These are phyloP conservation scores for Ampelomyces quisqualis DNA, from an alignment of 2,329 filamentous ascomycete species.

Conservation along the genomic window DNA sequence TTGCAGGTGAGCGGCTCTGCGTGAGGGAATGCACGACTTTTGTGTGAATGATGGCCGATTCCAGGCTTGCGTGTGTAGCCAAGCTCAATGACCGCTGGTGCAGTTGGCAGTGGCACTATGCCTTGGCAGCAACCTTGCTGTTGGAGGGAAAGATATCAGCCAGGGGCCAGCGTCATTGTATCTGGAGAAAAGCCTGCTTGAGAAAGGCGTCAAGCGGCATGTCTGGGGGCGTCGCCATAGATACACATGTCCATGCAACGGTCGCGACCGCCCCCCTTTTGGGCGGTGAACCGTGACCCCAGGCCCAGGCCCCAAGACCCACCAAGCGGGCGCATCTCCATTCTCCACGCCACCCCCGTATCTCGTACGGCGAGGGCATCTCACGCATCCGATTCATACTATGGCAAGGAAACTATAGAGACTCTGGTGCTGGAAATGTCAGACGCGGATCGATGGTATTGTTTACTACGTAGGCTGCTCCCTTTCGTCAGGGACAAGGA, in stretches of 20 bases:
- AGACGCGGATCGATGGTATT: too few relatives aligned
- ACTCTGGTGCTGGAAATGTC: too few relatives aligned
- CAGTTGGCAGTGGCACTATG: conserved; percentile 11
- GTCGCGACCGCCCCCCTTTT: conserved; percentile 2
- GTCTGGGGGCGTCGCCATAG: conserved; percentile 6
- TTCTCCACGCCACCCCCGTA: not conserved
- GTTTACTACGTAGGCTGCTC: not conserved
- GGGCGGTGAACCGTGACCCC: not conserved
- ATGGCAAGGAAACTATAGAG: too few relatives aligned
- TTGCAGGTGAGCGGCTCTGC: not conserved
- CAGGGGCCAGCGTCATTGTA: conserved; percentile 4
- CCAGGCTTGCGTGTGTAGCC: conserved; percentile 8
- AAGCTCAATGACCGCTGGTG: conserved; percentile 14
- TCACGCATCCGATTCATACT: too few relatives aligned
- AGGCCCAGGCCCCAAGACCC: conserved; percentile 1
- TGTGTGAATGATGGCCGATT: conserved; percentile 6
- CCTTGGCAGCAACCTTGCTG: conserved; percentile 21
- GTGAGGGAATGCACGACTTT: conserved; percentile 3
- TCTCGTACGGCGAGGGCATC: too few relatives aligned
- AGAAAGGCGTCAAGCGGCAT: conserved; percentile 5
- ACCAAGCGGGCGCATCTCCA: not conserved
- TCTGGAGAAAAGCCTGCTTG: conserved; percentile 6
- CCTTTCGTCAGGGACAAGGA: too few relatives aligned
- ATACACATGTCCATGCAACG: not conserved
- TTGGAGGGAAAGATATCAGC: conserved; percentile 3